Base-by-base conservation (phyloP, 192 early-diverging fungal genomes). In the Dissophora ornata region DNA sequence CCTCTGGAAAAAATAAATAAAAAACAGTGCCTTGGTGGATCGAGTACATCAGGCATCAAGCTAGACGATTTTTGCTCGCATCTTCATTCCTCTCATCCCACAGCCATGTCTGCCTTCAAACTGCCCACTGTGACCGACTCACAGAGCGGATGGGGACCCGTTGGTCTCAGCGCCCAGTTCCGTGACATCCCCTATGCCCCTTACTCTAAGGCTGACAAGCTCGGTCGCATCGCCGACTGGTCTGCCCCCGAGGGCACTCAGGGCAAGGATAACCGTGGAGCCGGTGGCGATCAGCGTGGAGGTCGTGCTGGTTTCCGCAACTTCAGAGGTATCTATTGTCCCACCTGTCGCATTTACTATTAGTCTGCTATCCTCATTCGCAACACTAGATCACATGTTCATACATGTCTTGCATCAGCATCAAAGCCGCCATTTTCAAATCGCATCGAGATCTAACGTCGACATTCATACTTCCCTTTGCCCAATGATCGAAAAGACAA, bases 211-310 rank as follows among this genome's bases (percentile, higher is more conserved):
- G 87, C 89, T 24, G 97, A 99, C 82, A 95, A 96, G 68, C 84
- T 99, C 16, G 96, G 94, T 57, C 93, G 94, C 68, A 93, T 94
- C 34, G 96, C 97, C 56, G 94, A 98, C 84, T 98, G 96, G 95
- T 90, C 90, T 56, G 82, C 83, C 36, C 90, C 90, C 51, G 82
- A 88, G 64, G 83, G 88, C 53, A 82, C 85, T 61, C 89, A 92
- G 62, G 69, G 82, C 45, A 86, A 90, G 45, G 81, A 82, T 55
- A 74, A 83, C 61, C 82, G 71, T 49, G 71, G 81, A 21, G 81
- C 83, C n/a, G 80, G 81, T 29, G 74, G 68, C 45, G 83, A 75
- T 44, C 71, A 75, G 63, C 71, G 85, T 49, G 71, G 82, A 54
- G 60, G 62, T 45, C 67, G 81, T 63, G 21, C 62, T 24, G 71